These are phyloP conservation scores for Nemania sp. DNA, from an alignment of 2,329 filamentous ascomycete species.

Conservation along the genomic window DNA sequence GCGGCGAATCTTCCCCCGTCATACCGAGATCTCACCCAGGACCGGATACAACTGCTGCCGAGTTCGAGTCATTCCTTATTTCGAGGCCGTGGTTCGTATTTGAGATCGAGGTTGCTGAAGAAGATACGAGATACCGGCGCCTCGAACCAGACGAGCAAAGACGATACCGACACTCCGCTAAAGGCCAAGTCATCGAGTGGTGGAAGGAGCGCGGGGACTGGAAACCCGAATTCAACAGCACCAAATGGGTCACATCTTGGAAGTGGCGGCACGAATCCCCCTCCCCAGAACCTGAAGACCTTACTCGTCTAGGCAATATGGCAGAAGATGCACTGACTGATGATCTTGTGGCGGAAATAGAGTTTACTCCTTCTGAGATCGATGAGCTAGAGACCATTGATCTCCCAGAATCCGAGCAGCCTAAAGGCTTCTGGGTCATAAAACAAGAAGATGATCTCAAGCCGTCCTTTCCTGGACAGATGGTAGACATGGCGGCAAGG, in stretches of 20 bases:
- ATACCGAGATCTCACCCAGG: not conserved
- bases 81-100: constrained; percentile 41
- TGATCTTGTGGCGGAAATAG: constrained; percentile 28
- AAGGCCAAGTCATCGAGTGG: constrained; percentile 33
- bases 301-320: constrained; percentile 25
- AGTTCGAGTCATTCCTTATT: constrained; percentile 37
- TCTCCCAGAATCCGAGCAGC: not conserved
- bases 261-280: constrained; percentile 42
- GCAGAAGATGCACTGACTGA: constrained; percentile 27
- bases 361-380: constrained; percentile 42
- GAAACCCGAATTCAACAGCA: constrained; percentile 28
- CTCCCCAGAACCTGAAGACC: constrained; percentile 38
- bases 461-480: not conserved
- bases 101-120: constrained; percentile 37
- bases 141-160: constrained; percentile 24
- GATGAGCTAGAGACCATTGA: constrained; percentile 37
- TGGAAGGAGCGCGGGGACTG: constrained; percentile 40
- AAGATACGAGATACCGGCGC: constrained; percentile 31
- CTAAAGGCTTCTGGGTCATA: not conserved
- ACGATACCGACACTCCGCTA: constrained; percentile 11
- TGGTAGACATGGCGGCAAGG: not conserved
- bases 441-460: not conserved
- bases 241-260: no score
- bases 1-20: constrained; percentile 14
- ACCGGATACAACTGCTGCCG: constrained; percentile 12